Percentiles rank a stretch among this genome's conserved stretches.
These are phyloP conservation scores for Aspergillus caelatus DNA, from an alignment of 2,329 filamentous ascomycete genomes.

Conservation along the genomic window DNA sequence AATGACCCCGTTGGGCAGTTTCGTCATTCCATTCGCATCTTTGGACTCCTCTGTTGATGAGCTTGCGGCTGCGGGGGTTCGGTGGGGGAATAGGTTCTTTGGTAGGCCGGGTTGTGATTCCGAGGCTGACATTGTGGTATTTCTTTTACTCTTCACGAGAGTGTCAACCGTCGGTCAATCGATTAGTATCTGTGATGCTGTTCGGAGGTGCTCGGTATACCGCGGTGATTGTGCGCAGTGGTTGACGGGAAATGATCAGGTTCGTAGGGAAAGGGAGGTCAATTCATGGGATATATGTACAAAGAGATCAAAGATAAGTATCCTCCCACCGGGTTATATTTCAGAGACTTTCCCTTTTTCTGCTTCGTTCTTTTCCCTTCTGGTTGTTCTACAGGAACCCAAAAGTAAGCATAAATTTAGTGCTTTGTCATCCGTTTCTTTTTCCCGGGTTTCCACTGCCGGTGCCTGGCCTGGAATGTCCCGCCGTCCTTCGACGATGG, in stretches of 20 bases:
- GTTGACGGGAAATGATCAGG: neutral
- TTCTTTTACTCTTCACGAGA: neutral
- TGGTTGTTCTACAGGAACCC: neutral
- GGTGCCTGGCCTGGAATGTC: neutral
- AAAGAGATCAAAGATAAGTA: neutral
- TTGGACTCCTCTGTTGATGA: slow-evolving; percentile 23
- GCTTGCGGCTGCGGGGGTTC: slow-evolving; percentile 15
- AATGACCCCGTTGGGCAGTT: slow-evolving; percentile 51
- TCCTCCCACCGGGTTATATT: neutral
- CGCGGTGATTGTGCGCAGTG: neutral
- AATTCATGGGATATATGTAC: neutral
- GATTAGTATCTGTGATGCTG: neutral
- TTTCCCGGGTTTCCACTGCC: neutral
- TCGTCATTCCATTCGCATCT: slow-evolving; percentile 28
- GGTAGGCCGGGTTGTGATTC: slow-evolving; percentile 17
- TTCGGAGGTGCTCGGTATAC: neutral
- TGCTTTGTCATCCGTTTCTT: slow-evolving; percentile 11
- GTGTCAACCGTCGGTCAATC: neutral
- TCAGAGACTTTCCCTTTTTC: neutral
- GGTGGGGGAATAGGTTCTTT: slow-evolving; percentile 21
- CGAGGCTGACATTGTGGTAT: slow-evolving; percentile 17
- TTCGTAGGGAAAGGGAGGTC: neutral
- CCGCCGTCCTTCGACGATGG: neutral
- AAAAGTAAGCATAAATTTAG: neutral
- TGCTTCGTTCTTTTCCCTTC: neutral